Conservation (phyloP, 352 stramenopile genomes). For the Phytophthora uliginosa region DNA sequence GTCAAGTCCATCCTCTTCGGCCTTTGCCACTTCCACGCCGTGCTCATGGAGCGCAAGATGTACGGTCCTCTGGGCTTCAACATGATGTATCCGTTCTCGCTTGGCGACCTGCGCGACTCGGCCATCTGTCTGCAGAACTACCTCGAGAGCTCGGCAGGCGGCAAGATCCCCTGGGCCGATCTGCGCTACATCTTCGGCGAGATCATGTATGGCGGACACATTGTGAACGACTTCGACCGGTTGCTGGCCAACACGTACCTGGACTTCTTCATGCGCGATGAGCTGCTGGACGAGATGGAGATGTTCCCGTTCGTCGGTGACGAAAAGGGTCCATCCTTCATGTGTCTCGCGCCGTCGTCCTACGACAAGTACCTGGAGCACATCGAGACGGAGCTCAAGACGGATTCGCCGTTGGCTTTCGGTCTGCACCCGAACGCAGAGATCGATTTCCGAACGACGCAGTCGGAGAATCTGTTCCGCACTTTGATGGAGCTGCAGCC, state of each 20-base stretch:
- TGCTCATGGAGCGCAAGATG: slow-evolving; percentile 98
- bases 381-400: slow-evolving; percentile 97
- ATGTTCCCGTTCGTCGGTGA: slow-evolving; percentile 98
- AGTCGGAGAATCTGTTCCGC: slow-evolving; percentile 96
- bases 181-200: slow-evolving; percentile 98
- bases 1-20: slow-evolving; percentile 98
- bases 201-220: slow-evolving; percentile 98
- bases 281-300: slow-evolving; percentile 98
- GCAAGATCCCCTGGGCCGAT: slow-evolving; percentile 98
- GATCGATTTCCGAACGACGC: slow-evolving; percentile 98
- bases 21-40: slow-evolving; percentile 97
- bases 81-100: slow-evolving; percentile 99
- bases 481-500: slow-evolving; percentile 98
- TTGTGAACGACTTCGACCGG: slow-evolving; percentile 97
- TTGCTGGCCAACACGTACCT: slow-evolving; percentile 97
- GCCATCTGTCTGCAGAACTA: slow-evolving; percentile 97
- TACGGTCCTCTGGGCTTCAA: slow-evolving; percentile 99
- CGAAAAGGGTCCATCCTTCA: slow-evolving; percentile 96
- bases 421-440: slow-evolving; percentile 98
- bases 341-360: slow-evolving; percentile 95
- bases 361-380: slow-evolving; percentile 99
- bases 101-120: slow-evolving; percentile 96
- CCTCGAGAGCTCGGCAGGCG: slow-evolving; percentile 95
- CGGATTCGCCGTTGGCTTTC: slow-evolving; percentile 98
- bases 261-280: slow-evolving; percentile 99